Evolutionary conservation across 1,284 basidiomycete genomes (phyloP).

Genomic region (Sutorius eximius): DNA sequence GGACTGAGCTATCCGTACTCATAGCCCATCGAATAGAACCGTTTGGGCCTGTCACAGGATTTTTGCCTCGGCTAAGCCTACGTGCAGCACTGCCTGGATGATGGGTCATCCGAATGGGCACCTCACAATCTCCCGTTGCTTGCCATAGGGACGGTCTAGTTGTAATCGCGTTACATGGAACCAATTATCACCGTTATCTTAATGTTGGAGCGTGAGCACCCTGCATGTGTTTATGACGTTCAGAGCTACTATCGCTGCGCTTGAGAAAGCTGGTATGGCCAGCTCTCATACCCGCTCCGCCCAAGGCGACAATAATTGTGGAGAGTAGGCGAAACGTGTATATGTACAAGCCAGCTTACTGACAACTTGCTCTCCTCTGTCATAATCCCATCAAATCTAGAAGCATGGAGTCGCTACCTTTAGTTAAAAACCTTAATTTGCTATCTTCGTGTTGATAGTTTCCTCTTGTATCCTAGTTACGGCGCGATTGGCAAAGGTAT

Average conservation of each 20-base stretch:
- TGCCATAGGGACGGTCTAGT: neutral
- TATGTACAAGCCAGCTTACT: conserved; percentile 19
- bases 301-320: conserved; percentile 3
- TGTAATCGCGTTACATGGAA: neutral
- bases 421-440: conserved; percentile 34
- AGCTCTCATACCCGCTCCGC: neutral
- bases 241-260: neutral
- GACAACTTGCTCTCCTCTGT: conserved; percentile 15
- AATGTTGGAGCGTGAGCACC: conserved; percentile 1
- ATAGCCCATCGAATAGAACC: neutral
- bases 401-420: conserved; percentile 27
- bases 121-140: neutral
- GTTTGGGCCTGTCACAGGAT: neutral
- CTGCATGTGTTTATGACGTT: neutral
- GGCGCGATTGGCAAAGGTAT: conserved; percentile 13
- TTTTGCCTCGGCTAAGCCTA: neutral
- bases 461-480: conserved; percentile 26
- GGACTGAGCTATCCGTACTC: neutral
- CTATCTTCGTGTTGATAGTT: conserved; percentile 21
- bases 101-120: neutral
- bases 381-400: conserved; percentile 25
- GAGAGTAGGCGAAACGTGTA: conserved; percentile 4
- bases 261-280: neutral
- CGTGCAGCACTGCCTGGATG: neutral
- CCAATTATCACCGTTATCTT: neutral